These are phyloP conservation scores for Mrakia hoshinonis DNA, from an alignment of 768 basidiomycete genomes.

Conservation along the genomic window DNA sequence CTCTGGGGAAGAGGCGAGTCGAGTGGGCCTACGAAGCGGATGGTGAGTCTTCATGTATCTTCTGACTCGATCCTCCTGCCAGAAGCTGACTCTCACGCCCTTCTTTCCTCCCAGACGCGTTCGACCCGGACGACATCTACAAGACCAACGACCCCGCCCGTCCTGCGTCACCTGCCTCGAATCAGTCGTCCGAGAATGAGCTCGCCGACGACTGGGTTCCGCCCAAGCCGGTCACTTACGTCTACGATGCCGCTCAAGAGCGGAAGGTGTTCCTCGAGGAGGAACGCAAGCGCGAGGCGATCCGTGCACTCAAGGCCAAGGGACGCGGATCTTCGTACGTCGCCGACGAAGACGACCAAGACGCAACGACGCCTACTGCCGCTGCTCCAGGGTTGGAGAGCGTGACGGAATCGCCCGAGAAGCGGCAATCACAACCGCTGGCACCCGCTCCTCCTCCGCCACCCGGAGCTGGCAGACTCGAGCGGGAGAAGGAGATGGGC, in stretches of 20 bases:
- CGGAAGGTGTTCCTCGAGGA: constrained; percentile 21
- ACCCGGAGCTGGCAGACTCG: not conserved
- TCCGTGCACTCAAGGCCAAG: not conserved
- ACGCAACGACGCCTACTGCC: not conserved
- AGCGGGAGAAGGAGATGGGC: constrained; percentile 19
- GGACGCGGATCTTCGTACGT: constrained; percentile 17
- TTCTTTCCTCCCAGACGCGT: constrained; percentile 13
- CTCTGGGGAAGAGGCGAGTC: constrained; percentile 24
- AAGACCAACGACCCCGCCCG: constrained; percentile 19
- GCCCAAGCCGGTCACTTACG: constrained; percentile 16
- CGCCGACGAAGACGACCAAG: not conserved
- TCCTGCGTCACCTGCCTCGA: not conserved
- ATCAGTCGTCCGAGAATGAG: constrained; percentile 16
- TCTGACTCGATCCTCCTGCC: not conserved
- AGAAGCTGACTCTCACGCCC: not conserved
- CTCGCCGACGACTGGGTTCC: constrained; percentile 27
- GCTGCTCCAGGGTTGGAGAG: too few species aligned
- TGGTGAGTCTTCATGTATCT: not conserved
- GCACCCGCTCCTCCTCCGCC: not conserved
- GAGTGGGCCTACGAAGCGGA: constrained; percentile 27
- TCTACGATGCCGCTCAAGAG: constrained; percentile 29
- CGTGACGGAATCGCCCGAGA: too few species aligned
- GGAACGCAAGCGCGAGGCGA: constrained; percentile 16
- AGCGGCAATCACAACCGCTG: constrained; percentile 5
- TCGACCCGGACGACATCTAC: constrained; percentile 31